Base-by-base conservation (phyloP, 1,284 basidiomycete species). In the Cystobasidium pallidum region DNA sequence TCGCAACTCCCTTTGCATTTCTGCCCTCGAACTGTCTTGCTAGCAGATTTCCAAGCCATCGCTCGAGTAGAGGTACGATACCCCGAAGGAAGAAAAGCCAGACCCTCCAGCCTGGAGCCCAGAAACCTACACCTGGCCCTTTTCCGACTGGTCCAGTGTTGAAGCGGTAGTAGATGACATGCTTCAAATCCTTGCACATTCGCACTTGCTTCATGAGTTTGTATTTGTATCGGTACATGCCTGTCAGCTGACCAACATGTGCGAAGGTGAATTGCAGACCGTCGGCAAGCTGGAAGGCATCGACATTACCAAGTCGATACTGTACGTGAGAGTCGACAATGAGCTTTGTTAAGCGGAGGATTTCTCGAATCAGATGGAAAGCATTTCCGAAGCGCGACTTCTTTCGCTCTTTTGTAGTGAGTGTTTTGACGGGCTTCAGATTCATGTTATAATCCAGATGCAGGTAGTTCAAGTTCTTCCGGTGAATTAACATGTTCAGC, bases 51-150 rank as follows among this genome's bases (percentile, higher is more conserved):
- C 96, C 94, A 52, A 99, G 87, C 92, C 96, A 99, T 82, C 94
- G 86, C 81, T 99, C 95, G 13, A 99, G 87, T 7, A 99, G 86
- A 15, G 96, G 96, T 0, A 98, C 94, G 78, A 99, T 98, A 74
- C 96, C 96, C 66, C 96, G 89, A 89, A 99, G 91, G 86, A 99
- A 99, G 86, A 99, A 99, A 75, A 99, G 84, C 96, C 96, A 99
- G 7, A 99, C 96, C 66, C 96, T 88, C 96, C 96, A 99, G 39
- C 95, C 96, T 21, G 96, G 96, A 66, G 94, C 94, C 96, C 96
- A 99, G 86, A 99, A 99, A 74, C 96, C 96, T 78, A 93, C 94
- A 80, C 96, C 96, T 66, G 96, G 96, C 76, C 96, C 96, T 82
- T 99, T 99, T 30, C 96, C 96, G 64, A 99, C 95, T 66, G 95